Evolutionary conservation across 805 yeast genomes (phyloP), one percentile per base, ranked within the genome.

Genomic region (Wickerhamomyces xylosicus): DNA sequence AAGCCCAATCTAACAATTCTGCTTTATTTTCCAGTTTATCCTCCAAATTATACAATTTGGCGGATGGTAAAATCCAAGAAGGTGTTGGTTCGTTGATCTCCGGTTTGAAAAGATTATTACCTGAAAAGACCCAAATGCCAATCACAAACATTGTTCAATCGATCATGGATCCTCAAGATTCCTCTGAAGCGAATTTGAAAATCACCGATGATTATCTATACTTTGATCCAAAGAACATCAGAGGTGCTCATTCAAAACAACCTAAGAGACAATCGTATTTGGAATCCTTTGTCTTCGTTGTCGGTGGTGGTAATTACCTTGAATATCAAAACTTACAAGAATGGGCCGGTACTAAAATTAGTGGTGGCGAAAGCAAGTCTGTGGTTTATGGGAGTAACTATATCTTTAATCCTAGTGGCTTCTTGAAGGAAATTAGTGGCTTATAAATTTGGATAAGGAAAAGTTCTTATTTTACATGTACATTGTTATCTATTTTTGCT

Each of bases 321-420:
- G 99, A 92, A 63, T 92, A 90, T 57, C 94, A 89, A 43, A 90
- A 90, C 54, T 71, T 92, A 53, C 95, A 85, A 59, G 95, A 89
- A 58, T 89, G 95, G 94, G 74, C 77, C 34, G 56, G 46, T 34
- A 55, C 53, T 31, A 48, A 64, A 5, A 62, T 57, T 37, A 53
- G 62, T 35, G 67, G 63, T 36, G 59, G 56, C 34, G 29, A 25
- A 7, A 11, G 13, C 5, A 13, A 25, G 14, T 57, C 61, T 14
- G 83, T 92, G 25, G 74, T 83, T 18, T 90, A 92, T 58, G 98
- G 98, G 20, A 77, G 94, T 50, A 86, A 95, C 2, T 78, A 74
- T 46, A 73, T 87, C 31, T 59, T 75, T 27, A 77, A 87, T 0
- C 89, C 95, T 3, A 59, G 60, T 15, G 80, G 74, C 33, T 85